Conservation (phyloP, 306 rosid genomes). For the Elaeagnus macrophylla region DNA sequence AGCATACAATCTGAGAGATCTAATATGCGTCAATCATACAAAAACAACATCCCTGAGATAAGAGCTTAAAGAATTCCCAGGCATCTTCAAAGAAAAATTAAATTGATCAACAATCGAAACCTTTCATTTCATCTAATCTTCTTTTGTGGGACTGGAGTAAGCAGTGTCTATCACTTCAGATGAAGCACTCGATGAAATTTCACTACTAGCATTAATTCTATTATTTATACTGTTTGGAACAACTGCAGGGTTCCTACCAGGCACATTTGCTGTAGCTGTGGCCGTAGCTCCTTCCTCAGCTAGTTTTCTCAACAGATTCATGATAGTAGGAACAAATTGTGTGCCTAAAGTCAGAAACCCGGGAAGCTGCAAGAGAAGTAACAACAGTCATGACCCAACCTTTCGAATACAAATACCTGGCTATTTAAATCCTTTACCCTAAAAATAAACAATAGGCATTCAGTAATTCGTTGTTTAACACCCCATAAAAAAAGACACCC, state of each 20-base stretch:
- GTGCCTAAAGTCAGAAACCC: constrained; percentile 71
- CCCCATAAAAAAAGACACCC: too few species aligned
- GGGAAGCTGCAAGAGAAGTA: constrained; percentile 55
- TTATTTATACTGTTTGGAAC: constrained; percentile 25
- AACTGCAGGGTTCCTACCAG: constrained; percentile 33
- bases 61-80: not conserved
- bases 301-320: constrained; percentile 61
- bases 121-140: constrained; percentile 29
- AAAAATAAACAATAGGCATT: too few species aligned
- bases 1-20: constrained; percentile 4
- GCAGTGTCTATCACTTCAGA: constrained; percentile 49
- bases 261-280: constrained; percentile 35
- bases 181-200: constrained; percentile 23
- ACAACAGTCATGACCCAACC: constrained; percentile 7
- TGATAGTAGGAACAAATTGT: constrained; percentile 73
- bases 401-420: too few species aligned
- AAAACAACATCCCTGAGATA: too few species aligned
- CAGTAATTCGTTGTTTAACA: too few species aligned
- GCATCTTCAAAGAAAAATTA: constrained; percentile 29
- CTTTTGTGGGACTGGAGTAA: constrained; percentile 36
- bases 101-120: constrained; percentile 8
- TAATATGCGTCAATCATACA: too few species aligned
- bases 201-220: constrained; percentile 29
- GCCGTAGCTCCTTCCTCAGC: constrained; percentile 65
- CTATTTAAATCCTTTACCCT: too few species aligned